Evolutionary conservation across 768 basidiomycete species (phyloP).

Genomic region (Pisolithus microcarpus): DNA sequence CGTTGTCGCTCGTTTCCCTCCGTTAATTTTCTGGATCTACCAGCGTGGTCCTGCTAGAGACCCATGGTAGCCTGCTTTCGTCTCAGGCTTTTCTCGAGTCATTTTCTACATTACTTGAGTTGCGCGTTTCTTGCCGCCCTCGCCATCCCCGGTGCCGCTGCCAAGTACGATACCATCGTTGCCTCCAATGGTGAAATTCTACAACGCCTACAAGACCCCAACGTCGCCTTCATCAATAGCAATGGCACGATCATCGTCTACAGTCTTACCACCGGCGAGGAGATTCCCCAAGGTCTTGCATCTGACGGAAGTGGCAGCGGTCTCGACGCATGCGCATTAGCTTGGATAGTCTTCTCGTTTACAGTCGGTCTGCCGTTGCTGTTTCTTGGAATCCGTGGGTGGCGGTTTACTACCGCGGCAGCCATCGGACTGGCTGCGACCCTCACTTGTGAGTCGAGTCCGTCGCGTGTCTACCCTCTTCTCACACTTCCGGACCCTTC

Average conservation of each 20-base stretch:
- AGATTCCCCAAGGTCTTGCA: slow-evolving; percentile 47
- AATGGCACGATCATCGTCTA: slow-evolving; percentile 38
- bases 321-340: slow-evolving; percentile 40
- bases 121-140: slow-evolving; percentile 7
- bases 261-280: slow-evolving; percentile 35
- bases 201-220: slow-evolving; percentile 21
- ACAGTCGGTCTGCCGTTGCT: slow-evolving; percentile 48
- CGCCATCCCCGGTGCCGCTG: slow-evolving; percentile 7
- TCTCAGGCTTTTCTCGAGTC: slow-evolving; percentile 2
- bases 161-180: background rate
- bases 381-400: slow-evolving; percentile 48
- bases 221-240: slow-evolving; percentile 19
- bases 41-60: slow-evolving; percentile 11
- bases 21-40: background rate
- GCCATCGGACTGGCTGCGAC: slow-evolving; percentile 46
- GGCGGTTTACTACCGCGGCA: slow-evolving; percentile 49
- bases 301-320: slow-evolving; percentile 52
- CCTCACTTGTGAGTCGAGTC: slow-evolving; percentile 35
- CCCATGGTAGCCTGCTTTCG: slow-evolving; percentile 23
- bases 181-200: slow-evolving; percentile 10
- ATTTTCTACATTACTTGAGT: slow-evolving; percentile 12
- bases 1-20: slow-evolving; percentile 8
- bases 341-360: slow-evolving; percentile 54
- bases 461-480: background rate
- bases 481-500: background rate